These are phyloP conservation scores for Podila verticillata DNA, from an alignment of 192 early-diverging fungal genomes.

Conservation along the genomic window DNA sequence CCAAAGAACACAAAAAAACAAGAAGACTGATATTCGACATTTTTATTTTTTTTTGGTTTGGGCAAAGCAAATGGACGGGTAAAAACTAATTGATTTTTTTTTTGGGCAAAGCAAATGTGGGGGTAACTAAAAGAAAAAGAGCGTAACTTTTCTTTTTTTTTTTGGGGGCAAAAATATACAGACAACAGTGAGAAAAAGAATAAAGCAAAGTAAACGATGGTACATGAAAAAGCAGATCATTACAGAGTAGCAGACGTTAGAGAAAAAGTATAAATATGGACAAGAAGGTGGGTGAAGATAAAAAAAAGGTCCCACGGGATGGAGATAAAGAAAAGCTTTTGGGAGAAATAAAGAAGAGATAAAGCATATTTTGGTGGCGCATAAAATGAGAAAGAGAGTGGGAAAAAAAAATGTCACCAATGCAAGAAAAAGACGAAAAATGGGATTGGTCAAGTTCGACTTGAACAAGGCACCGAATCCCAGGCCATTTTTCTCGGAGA, in stretches of 20 bases:
- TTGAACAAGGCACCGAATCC: too few species aligned
- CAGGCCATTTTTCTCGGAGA: too few species aligned
- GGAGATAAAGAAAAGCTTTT: neutral
- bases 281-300: neutral
- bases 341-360: neutral
- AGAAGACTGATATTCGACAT: conserved; percentile 10
- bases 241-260: neutral
- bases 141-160: conserved; percentile 1
- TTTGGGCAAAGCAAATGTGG: too few species aligned
- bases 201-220: neutral
- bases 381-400: neutral
- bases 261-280: conserved; percentile 4
- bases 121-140: neutral
- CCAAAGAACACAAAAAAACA: too few species aligned
- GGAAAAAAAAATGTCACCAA: neutral
- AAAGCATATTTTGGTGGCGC: neutral
- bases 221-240: neutral
- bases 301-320: neutral
- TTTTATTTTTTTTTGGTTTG: conserved; percentile 20
- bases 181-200: conserved; percentile 1
- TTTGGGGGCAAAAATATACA: neutral
- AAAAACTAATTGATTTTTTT: conserved; percentile 2
- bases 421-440: conserved; percentile 5
- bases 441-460: neutral
- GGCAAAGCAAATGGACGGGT: conserved; percentile 1